A percentile compares a stretch with the other conserved stretches of the same genome.
Evolutionary conservation across 2,329 filamentous ascomycete species (phyloP).

Genomic region (Penicillium sp.): DNA sequence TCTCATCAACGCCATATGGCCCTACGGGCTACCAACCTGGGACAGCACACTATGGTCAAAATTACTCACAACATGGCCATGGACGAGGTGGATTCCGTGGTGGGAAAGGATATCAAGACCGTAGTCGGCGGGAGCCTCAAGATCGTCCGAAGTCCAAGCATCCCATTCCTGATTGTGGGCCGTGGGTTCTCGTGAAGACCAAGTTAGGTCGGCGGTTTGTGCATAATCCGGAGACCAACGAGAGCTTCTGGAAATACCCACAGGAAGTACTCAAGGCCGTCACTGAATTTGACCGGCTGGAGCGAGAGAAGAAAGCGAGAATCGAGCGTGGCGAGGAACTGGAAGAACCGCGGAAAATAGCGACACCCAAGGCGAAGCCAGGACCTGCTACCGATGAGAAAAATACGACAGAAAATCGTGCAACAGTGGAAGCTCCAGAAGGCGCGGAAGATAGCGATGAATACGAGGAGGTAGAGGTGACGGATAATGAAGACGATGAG

Average conservation of each 20-base stretch:
- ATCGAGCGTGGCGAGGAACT: conserved; percentile 40
- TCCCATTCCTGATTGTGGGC: conserved; percentile 74
- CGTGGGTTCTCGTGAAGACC: conserved; percentile 92
- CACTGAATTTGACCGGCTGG: conserved; percentile 66
- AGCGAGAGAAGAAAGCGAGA: conserved; percentile 67
- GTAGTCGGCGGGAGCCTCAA: conserved; percentile 65
- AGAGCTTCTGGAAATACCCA: conserved; percentile 95
- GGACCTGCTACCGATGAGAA: background rate
- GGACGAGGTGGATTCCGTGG: conserved; percentile 49
- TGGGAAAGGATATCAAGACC: conserved; percentile 57
- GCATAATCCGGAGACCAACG: conserved; percentile 79
- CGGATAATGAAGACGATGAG: conserved; percentile 55
- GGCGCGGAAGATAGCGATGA: conserved; percentile 62
- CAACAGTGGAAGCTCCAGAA: conserved; percentile 34
- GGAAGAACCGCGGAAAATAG: conserved; percentile 22
- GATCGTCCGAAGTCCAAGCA: conserved; percentile 82
- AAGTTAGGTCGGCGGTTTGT: conserved; percentile 87
- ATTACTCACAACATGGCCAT: conserved; percentile 35
- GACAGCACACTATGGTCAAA: conserved; percentile 12
- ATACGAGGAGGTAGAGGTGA: conserved; percentile 76
- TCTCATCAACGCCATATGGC: conserved; percentile 39
- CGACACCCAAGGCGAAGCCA: conserved; percentile 15
- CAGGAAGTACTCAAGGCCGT: conserved; percentile 77
- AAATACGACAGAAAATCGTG: conserved; percentile 8
- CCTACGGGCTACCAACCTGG: conserved; percentile 21